Conservation (phyloP, 176 grass and related monocot species). For the Carex littledalei region DNA sequence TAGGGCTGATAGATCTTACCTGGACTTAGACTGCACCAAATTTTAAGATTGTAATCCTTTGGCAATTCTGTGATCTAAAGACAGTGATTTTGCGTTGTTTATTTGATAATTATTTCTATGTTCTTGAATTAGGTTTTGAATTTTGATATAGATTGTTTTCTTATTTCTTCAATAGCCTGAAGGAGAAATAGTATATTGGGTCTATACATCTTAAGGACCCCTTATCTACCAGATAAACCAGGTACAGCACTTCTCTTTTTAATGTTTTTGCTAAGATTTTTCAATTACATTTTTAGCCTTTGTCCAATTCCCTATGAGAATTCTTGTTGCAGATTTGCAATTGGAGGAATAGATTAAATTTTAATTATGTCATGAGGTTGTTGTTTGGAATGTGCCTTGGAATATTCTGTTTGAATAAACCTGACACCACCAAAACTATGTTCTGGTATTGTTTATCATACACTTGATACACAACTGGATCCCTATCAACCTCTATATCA, state of each 20-base stretch:
- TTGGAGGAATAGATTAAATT: not conserved
- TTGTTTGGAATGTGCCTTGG: not conserved
- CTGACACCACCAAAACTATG: not conserved
- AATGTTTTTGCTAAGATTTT: not conserved
- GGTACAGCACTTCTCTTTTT: not conserved
- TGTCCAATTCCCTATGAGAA: not conserved
- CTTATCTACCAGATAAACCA: not conserved
- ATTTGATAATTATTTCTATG: not conserved
- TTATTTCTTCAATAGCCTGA: not conserved
- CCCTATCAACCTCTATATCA: not conserved
- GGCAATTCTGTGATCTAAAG: not conserved
- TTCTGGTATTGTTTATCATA: not conserved
- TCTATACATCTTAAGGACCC: not conserved
- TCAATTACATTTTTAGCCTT: not conserved
- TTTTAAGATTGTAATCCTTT: not conserved
- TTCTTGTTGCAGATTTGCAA: not conserved
- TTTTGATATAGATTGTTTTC: not conserved
- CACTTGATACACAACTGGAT: not conserved
- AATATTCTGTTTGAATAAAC: not conserved
- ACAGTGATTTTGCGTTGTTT: not conserved
- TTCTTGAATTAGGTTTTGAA: not conserved
- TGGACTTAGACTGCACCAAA: not conserved
- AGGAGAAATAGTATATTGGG: not conserved
- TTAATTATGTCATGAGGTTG: not conserved
- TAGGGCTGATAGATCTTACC: no score